Percentiles rank a stretch among this genome's conserved stretches.
Evolutionary conservation across 2,329 filamentous ascomycete genomes (phyloP).

Genomic region (Ophiostoma piceae): DNA sequence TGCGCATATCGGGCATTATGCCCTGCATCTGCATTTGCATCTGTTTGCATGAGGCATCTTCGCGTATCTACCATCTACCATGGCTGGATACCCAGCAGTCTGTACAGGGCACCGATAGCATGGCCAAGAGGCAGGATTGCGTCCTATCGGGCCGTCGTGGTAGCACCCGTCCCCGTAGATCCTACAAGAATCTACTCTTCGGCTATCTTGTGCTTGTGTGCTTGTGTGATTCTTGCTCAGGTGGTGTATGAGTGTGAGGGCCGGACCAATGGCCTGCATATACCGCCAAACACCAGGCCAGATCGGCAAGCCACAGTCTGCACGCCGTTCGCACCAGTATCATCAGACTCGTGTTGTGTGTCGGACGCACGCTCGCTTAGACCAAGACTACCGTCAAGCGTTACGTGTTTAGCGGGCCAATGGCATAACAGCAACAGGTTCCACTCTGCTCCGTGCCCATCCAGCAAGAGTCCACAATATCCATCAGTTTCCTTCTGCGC

Average conservation of each 20-base stretch:
- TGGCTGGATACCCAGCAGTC: not conserved
- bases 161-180: not conserved
- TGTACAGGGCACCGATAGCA: not conserved
- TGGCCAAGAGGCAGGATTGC: not conserved
- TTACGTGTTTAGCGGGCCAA: not conserved
- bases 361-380: not conserved
- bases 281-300: no score
- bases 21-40: not conserved
- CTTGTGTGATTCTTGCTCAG: not conserved
- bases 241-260: not conserved
- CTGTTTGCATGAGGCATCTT: not conserved
- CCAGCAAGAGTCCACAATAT: not conserved
- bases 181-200: not conserved
- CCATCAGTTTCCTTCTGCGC: no score
- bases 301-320: not conserved
- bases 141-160: not conserved
- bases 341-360: not conserved
- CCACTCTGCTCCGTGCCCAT: not conserved
- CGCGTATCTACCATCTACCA: not conserved
- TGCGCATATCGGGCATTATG: not conserved
- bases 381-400: not conserved
- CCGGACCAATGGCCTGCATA: not conserved
- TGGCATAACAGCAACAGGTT: not conserved
- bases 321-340: not conserved
- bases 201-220: not conserved